These are phyloP conservation scores for Ganoderma leucocontextum DNA, from an alignment of 1,284 basidiomycete species.

Conservation along the genomic window DNA sequence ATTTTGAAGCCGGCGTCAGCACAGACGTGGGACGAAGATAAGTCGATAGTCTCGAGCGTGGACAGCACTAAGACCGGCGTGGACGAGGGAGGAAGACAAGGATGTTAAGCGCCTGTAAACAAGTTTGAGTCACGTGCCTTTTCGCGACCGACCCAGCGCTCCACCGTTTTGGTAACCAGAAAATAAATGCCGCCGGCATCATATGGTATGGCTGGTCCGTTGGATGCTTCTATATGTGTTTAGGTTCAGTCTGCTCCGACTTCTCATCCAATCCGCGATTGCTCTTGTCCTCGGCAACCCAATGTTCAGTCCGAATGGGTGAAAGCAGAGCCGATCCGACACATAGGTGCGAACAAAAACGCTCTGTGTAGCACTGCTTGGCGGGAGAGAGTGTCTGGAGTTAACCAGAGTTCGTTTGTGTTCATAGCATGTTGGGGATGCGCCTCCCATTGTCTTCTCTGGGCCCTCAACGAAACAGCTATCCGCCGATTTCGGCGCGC, in stretches of 20 bases:
- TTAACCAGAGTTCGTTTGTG: not conserved
- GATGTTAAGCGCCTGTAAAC: not conserved
- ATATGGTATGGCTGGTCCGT: not conserved
- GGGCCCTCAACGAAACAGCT: not conserved
- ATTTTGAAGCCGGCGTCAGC: not conserved
- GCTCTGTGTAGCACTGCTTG: not conserved
- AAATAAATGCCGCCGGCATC: not conserved
- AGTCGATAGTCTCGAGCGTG: not conserved
- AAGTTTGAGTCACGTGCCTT: not conserved
- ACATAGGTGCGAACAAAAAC: not conserved
- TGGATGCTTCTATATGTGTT: slow-evolving; percentile 4
- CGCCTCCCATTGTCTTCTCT: not conserved
- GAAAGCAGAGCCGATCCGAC: not conserved
- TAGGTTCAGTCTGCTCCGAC: slow-evolving; percentile 1
- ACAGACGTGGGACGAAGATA: not conserved
- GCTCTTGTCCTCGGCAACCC: not conserved
- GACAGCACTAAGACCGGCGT: not conserved
- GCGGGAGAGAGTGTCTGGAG: not conserved
- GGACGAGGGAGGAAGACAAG: not conserved
- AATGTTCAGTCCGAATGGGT: not conserved
- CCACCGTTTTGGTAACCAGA: not conserved
- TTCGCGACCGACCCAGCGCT: not conserved
- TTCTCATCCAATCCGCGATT: slow-evolving; percentile 5
- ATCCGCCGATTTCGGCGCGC: not conserved
- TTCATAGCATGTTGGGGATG: not conserved